Conservation (phyloP, 208 protist genomes). For the Leishmania guyanensis region DNA sequence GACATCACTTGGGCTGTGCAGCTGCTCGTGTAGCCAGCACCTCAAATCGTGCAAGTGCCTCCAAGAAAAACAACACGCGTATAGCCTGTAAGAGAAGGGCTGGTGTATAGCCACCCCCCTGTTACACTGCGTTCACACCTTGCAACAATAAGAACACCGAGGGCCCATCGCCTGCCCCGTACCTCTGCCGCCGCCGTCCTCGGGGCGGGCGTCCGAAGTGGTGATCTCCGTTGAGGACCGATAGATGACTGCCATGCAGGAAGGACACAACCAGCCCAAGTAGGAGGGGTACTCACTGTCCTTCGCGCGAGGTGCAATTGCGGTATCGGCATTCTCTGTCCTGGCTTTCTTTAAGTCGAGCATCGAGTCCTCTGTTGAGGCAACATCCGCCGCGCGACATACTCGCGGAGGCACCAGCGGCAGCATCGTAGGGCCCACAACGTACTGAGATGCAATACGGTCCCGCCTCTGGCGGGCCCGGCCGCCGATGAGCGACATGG, state of each 20-base stretch:
- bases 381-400: not conserved
- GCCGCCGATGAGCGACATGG: not conserved
- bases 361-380: not conserved
- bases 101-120: not conserved
- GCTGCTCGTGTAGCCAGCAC: not conserved
- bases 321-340: not conserved
- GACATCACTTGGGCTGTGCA: not conserved
- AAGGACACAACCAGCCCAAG: constrained; percentile 73
- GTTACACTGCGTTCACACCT: not conserved
- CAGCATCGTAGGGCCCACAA: constrained; percentile 55
- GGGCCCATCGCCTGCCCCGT: not conserved
- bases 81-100: not conserved
- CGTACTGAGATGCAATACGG: constrained; percentile 64
- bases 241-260: constrained; percentile 64
- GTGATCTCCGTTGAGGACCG: constrained; percentile 32
- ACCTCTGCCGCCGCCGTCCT: constrained; percentile 10
- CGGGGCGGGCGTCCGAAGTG: constrained; percentile 6
- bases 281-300: constrained; percentile 25
- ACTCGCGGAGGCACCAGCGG: constrained; percentile 14
- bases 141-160: constrained; percentile 39
- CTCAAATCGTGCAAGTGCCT: not conserved
- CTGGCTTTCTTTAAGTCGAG: not conserved
- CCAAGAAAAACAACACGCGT: not conserved
- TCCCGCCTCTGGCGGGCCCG: constrained; percentile 34
- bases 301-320: not conserved